A percentile compares a stretch with the other conserved stretches of the same genome.
Conservation (phyloP, 1,284 basidiomycete species). For the Cryptococcus sp. region DNA sequence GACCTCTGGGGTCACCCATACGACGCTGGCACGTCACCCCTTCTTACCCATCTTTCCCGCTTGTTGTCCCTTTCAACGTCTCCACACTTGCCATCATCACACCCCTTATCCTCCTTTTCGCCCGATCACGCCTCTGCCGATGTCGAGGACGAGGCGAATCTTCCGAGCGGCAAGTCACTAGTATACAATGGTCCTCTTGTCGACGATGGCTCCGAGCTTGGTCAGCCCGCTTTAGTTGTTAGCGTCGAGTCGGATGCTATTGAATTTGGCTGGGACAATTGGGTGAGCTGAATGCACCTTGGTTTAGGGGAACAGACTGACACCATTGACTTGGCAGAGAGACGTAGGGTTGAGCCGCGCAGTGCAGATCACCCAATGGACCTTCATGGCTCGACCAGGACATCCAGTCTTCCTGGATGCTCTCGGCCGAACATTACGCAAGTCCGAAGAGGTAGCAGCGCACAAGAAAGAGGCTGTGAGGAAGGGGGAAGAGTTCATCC, state of each 20-base stretch:
- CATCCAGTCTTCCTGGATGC: conserved; percentile 47
- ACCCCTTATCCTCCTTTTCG: conserved; percentile 18
- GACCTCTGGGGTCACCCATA: conserved; percentile 42
- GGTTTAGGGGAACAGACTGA: neutral
- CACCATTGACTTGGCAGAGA: conserved; percentile 9
- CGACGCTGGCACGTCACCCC: conserved; percentile 28
- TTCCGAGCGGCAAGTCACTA: conserved; percentile 10
- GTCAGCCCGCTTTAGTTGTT: conserved; percentile 33
- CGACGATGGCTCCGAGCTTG: conserved; percentile 37
- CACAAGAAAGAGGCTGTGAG: conserved; percentile 22
- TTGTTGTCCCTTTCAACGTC: conserved; percentile 31
- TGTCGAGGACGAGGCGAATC: conserved; percentile 5
- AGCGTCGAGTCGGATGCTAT: conserved; percentile 43
- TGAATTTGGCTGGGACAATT: conserved; percentile 40
- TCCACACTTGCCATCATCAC: conserved; percentile 22
- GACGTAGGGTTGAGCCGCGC: conserved; percentile 36
- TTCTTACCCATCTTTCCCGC: conserved; percentile 35
- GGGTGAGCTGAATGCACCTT: conserved; percentile 19
- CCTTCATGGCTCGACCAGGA: conserved; percentile 44
- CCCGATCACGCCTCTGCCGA: conserved; percentile 6
- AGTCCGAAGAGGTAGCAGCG: conserved; percentile 30
- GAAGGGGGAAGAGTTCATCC: conserved; percentile 26
- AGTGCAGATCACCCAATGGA: conserved; percentile 47
- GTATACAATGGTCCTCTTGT: conserved; percentile 28
- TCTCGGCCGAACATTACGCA: conserved; percentile 31